These are phyloP conservation scores for Sclerotinia minor DNA, from an alignment of 2,329 filamentous ascomycete genomes.

Conservation along the genomic window DNA sequence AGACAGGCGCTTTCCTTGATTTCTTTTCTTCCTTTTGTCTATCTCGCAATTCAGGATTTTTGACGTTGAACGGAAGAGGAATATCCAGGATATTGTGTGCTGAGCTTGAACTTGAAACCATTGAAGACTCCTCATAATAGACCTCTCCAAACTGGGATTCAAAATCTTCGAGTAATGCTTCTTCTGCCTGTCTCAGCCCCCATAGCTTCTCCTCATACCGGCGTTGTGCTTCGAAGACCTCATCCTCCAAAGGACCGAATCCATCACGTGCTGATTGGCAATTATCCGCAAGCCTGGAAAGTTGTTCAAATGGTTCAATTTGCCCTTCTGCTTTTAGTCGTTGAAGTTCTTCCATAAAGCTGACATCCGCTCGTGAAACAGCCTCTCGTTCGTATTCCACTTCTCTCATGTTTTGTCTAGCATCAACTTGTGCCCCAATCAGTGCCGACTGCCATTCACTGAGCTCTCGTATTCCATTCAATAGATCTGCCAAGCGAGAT, in stretches of 20 bases:
- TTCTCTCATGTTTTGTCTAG: constrained; percentile 33
- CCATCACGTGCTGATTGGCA: constrained; percentile 35
- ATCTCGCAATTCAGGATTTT: neutral
- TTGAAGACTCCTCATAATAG: constrained; percentile 20
- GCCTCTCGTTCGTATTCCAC: constrained; percentile 30
- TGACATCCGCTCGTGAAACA: constrained; percentile 32
- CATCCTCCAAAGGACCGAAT: constrained; percentile 34
- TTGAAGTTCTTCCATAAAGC: constrained; percentile 36
- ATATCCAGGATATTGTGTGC: neutral
- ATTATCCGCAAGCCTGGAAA: constrained; percentile 26
- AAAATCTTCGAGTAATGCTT: constrained; percentile 27
- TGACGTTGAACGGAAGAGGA: neutral
- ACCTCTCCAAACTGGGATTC: constrained; percentile 29
- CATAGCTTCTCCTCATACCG: constrained; percentile 32
- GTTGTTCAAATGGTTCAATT: constrained; percentile 24
- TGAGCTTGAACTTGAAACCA: constrained; percentile 6
- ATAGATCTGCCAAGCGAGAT: constrained; percentile 29
- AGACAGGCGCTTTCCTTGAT: neutral
- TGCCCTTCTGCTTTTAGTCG: constrained; percentile 28
- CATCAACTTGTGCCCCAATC: constrained; percentile 29
- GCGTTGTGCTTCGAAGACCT: constrained; percentile 31
- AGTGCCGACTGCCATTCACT: constrained; percentile 28
- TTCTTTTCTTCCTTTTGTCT: neutral
- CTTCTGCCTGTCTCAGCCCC: constrained; percentile 31
- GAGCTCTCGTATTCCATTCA: constrained; percentile 27